Evolutionary conservation across 768 basidiomycete genomes (phyloP), one percentile per base, ranked within the genome.

Genomic region (Kwoniella sp.): DNA sequence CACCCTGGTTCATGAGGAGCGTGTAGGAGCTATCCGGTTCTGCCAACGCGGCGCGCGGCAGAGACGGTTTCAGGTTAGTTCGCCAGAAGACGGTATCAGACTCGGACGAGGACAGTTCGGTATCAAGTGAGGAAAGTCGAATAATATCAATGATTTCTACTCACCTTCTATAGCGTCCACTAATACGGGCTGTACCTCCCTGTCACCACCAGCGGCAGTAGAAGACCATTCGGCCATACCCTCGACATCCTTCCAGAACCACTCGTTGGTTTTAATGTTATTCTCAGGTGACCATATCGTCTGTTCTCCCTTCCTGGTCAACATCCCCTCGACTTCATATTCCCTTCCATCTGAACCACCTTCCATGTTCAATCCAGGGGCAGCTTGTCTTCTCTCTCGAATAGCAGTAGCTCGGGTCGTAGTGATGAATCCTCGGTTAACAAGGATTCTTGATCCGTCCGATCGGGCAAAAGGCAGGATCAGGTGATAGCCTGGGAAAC

Each of bases 201-300:
- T 86, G 60, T 87, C 85, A 1, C 91, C 92, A 17, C 92, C 92
- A n/a, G 86, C 87, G 13, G 92, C 92, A 19, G 17, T 4, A 3
- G 3, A 9, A 19, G 86, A 88, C 68, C 84, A 84, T 54, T 88
- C 83, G 7, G 88, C 87, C 87, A 99, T 92, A 25, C 86, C 85
- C 19, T 85, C 84, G 6, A 92, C 84, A 76, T 98, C 92, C 21
- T 86, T 86, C 90, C 92, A 99, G 72, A 90, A 92, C 94, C 95
- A 99, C 77, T 87, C 85, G 12, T 89, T 88, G 55, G 86, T 84
- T 50, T 85, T 84, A 0, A 90, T 88, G 47, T 86, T 84, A 77
- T 99, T 99, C 55, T 91, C 88, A 19, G 94, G 94, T 1, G 92
- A 94, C 78, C 95, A 99, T 76, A 73, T 91, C 91, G 55, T 88